Conservation (phyloP, 1,284 basidiomycete genomes). For the Ceratobasidium sp. region DNA sequence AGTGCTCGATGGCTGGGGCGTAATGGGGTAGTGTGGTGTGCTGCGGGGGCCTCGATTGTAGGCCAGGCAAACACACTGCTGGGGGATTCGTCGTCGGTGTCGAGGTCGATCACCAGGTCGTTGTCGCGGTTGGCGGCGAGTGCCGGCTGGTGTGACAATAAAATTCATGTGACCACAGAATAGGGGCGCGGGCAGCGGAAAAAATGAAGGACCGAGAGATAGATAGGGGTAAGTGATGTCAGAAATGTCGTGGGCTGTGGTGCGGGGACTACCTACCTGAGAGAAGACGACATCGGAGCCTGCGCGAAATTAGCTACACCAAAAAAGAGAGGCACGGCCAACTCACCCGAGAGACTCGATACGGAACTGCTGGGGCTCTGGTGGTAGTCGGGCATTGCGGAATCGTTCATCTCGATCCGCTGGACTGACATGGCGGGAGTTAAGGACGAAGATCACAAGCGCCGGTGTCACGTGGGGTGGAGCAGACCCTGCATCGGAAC, state of each 20-base stretch:
- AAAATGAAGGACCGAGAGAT: not conserved
- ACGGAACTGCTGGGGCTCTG: slow-evolving; percentile 43
- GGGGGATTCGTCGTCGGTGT: slow-evolving; percentile 15
- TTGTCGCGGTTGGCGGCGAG: slow-evolving; percentile 40
- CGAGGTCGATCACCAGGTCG: slow-evolving; percentile 34
- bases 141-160: slow-evolving; percentile 13
- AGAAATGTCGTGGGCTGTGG: not conserved
- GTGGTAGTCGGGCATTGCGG: slow-evolving; percentile 24
- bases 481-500: slow-evolving; percentile 27
- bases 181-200: not conserved
- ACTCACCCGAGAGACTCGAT: slow-evolving; percentile 32
- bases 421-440: not conserved
- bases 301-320: slow-evolving; percentile 11
- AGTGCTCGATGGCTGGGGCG: slow-evolving; percentile 21
- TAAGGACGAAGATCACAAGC: not conserved
- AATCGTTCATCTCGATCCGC: not conserved
- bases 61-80: slow-evolving; percentile 30
- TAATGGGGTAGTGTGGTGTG: slow-evolving; percentile 12
- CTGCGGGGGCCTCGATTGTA: slow-evolving; percentile 28
- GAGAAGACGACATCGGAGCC: slow-evolving; percentile 41
- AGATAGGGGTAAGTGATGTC: slow-evolving; percentile 22
- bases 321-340: not conserved
- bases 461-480: slow-evolving; percentile 9
- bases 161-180: not conserved
- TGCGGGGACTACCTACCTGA: slow-evolving; percentile 8